phyloP scores from a whole-genome alignment of 139 green algal species.

The Micractinium sp. region DNA sequence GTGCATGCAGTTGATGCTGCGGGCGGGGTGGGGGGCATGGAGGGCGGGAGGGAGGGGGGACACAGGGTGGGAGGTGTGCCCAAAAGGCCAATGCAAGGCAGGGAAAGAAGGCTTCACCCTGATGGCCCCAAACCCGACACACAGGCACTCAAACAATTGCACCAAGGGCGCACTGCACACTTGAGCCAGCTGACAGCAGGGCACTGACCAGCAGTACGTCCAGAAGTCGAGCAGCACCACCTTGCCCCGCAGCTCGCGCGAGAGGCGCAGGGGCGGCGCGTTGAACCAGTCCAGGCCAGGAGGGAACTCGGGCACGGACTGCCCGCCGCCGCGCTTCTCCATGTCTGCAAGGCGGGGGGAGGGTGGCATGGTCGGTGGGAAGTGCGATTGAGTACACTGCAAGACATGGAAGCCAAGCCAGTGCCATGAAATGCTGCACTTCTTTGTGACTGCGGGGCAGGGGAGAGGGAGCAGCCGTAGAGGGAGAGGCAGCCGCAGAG shows the following conservation, averaged over 20 bases:
- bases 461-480: background rate
- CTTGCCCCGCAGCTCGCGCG: constrained; percentile 66
- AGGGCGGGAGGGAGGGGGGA: background rate
- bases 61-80: background rate
- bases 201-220: constrained; percentile 78
- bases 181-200: no score
- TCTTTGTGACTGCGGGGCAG: background rate
- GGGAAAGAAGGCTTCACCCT: background rate
- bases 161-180: background rate
- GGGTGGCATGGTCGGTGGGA: background rate
- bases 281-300: constrained; percentile 71
- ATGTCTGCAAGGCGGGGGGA: constrained; percentile 43
- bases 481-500: background rate
- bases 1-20: constrained; percentile 90
- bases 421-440: no score
- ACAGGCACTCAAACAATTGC: background rate
- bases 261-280: constrained; percentile 49
- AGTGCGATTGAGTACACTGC: background rate
- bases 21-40: background rate
- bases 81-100: background rate
- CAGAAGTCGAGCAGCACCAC: constrained; percentile 87
- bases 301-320: constrained; percentile 74
- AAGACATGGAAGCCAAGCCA: background rate
- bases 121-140: no score
- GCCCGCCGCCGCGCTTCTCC: constrained; percentile 61